Base-by-base conservation (phyloP, 2,329 filamentous ascomycete genomes). In the Sphaceloma murrayae region DNA sequence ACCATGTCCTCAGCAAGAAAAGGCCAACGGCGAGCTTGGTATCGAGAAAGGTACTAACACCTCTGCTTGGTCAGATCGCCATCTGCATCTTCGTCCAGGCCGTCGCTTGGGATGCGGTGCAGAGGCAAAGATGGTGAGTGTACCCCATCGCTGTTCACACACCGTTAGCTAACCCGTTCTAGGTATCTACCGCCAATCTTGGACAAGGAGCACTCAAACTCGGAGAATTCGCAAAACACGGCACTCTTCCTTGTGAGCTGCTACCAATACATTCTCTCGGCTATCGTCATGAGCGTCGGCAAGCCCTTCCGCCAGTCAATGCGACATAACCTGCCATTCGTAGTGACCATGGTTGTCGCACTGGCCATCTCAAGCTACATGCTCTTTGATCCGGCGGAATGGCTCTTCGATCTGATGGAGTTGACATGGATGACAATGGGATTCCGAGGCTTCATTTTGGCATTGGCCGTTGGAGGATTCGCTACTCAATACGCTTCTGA, bases 201-300 rank as follows among this genome's bases (percentile, higher is more conserved):
- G 18, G 75, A 87, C 56, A 76, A 74, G 18, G 75, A 94, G 21
- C 82, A 91, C 57, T 82, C 83, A 17, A 94, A 91, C 58, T 82
- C 88, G 43, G 74, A 82, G 55, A 96, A 96, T 62, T 94, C 86
- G 7, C 84, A 96, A 56, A 96, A 98, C 56, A 94, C 89, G 0
- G 79, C 83, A 0, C 68, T 98, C 1, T 98, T 98, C 67, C 66
- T 96, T 21, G 70, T 88, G 4, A 93, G 84, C 1, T 95, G 87
- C 61, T 96, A 88, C 57, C 88, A 96, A 60, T 98, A 98, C 62
- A 93, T 94, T 27, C 72, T 95, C 16, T 84, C 86, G 0, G 91
- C 85, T 3, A 73, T 96, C 29, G 82, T 96, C 1, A 72, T 98
- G 21, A 94, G 83, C 54, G 85, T 91, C n/a, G 93, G 91, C 1